A percentile compares a stretch with the other conserved stretches of the same genome.
phyloP scores from a whole-genome alignment of 805 yeast genomes.

The Wickerhamiella sorbophila region DNA sequence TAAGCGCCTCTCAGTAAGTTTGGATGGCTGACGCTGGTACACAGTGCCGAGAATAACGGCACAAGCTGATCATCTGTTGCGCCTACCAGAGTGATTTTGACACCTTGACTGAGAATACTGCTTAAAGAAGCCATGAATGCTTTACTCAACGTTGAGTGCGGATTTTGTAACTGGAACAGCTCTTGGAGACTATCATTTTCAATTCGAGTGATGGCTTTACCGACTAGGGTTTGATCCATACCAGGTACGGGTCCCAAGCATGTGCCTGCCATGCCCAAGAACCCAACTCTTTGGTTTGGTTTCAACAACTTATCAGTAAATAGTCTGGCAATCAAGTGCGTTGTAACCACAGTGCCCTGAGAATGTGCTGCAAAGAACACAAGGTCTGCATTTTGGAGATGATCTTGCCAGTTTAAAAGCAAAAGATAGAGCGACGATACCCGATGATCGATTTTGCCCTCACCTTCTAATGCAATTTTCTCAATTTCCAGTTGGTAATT shows the following conservation, averaged over 20 bases:
- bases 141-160: slow-evolving; percentile 54
- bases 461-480: slow-evolving; percentile 85
- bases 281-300: slow-evolving; percentile 40
- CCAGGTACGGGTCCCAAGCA: slow-evolving; percentile 92
- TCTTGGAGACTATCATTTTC: slow-evolving; percentile 80
- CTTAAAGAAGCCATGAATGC: slow-evolving; percentile 55
- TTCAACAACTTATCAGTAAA: slow-evolving; percentile 41
- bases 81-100: slow-evolving; percentile 70
- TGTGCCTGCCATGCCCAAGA: slow-evolving; percentile 91
- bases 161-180: slow-evolving; percentile 74
- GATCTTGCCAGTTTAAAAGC: slow-evolving; percentile 50
- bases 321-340: slow-evolving; percentile 58
- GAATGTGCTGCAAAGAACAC: slow-evolving; percentile 90
- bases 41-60: slow-evolving; percentile 78
- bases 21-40: slow-evolving; percentile 75
- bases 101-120: slow-evolving; percentile 50
- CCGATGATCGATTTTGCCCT: slow-evolving; percentile 78
- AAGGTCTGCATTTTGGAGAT: slow-evolving; percentile 52
- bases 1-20: slow-evolving; percentile 80
- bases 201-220: slow-evolving; percentile 79
- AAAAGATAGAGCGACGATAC: slow-evolving; percentile 68
- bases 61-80: slow-evolving; percentile 89
- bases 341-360: slow-evolving; percentile 89
- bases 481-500: slow-evolving; percentile 43
- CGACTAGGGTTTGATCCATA: slow-evolving; percentile 64